Conservation (phyloP, 768 basidiomycete genomes). For the Pisolithus orientalis region DNA sequence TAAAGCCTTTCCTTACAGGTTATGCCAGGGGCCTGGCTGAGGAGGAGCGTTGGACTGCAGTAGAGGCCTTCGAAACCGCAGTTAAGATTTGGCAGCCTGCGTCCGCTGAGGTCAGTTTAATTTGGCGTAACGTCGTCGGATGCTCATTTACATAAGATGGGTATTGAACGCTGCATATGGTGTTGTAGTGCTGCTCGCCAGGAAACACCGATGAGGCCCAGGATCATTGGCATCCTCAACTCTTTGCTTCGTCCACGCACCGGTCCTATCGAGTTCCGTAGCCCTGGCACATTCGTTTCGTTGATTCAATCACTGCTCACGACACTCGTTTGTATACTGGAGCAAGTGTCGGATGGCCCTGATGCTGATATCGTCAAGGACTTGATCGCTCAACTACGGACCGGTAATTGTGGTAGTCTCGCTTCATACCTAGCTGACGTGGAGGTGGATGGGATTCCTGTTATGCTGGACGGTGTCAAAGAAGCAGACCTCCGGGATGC, state of each 20-base stretch:
- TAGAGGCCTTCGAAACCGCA: conserved; percentile 57
- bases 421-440: conserved; percentile 20
- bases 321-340: conserved; percentile 33
- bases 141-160: conserved; percentile 28
- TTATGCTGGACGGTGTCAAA: conserved; percentile 7
- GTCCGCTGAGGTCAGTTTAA: conserved; percentile 45
- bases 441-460: conserved; percentile 7
- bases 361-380: conserved; percentile 36
- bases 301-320: conserved; percentile 47
- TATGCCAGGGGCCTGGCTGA: conserved; percentile 32
- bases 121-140: neutral
- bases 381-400: conserved; percentile 38
- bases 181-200: conserved; percentile 57
- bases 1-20: conserved; percentile 47
- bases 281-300: conserved; percentile 43
- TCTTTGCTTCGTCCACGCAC: conserved; percentile 40
- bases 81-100: conserved; percentile 49
- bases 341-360: conserved; percentile 1
- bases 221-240: conserved; percentile 46
- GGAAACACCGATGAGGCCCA: conserved; percentile 36
- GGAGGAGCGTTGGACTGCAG: conserved; percentile 48
- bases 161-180: conserved; percentile 62
- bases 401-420: conserved; percentile 45
- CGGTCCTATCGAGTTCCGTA: conserved; percentile 34
- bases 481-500: conserved; percentile 35